Percentiles rank a stretch among this genome's conserved stretches.
phyloP scores from a whole-genome alignment of 495 filamentous ascomycete species.

The Podospora tetraspora region DNA sequence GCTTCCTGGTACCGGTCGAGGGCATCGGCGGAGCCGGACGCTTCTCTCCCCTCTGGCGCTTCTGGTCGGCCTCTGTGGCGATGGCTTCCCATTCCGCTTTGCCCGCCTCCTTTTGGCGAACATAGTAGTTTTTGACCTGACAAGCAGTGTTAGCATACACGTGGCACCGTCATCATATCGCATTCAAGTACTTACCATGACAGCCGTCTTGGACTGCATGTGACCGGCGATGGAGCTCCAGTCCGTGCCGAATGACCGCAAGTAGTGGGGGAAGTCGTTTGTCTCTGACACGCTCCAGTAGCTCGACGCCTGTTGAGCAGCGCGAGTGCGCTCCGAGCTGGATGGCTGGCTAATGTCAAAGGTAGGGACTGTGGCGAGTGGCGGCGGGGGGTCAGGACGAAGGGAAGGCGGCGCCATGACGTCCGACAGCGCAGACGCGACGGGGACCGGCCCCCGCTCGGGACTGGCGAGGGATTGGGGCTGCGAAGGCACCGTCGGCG shows the following conservation, averaged over 20 bases:
- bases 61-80: conserved; percentile 64
- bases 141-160: conserved; percentile 25
- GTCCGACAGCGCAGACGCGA: conserved; percentile 37
- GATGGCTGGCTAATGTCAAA: conserved; percentile 38
- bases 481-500: conserved; percentile 34
- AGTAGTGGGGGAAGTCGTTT: conserved; percentile 69
- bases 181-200: conserved; percentile 64
- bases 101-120: conserved; percentile 63
- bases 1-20: conserved; percentile 44
- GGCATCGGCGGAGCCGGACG: conserved; percentile 62
- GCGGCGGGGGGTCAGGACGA: conserved; percentile 43
- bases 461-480: conserved; percentile 32
- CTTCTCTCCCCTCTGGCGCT: conserved; percentile 63
- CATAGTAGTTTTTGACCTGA: conserved; percentile 90
- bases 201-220: conserved; percentile 88
- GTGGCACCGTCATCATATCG: conserved; percentile 7
- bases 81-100: conserved; percentile 64
- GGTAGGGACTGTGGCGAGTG: conserved; percentile 30
- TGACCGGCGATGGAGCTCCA: conserved; percentile 76
- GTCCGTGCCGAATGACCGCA: conserved; percentile 83
- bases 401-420: conserved; percentile 47
- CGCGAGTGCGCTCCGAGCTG: conserved; percentile 42
- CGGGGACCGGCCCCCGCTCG: conserved; percentile 31
- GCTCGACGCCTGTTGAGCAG: conserved; percentile 68
- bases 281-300: conserved; percentile 97